phyloP scores from a whole-genome alignment of 2,329 filamentous ascomycete species.

The Fusarium papillatum region DNA sequence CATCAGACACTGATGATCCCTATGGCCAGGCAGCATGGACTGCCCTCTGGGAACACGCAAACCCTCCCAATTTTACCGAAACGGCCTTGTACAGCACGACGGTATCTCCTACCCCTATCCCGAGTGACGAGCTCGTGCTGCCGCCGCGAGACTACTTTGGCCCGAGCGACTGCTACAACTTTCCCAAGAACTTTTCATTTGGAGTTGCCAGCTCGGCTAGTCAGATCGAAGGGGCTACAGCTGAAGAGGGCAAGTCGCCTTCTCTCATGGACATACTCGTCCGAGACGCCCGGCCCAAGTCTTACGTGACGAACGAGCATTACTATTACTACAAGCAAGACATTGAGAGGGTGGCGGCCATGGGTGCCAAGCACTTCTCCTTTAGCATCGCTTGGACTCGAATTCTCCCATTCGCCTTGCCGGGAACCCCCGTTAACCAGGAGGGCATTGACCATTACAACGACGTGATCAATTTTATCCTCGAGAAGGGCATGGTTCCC shows the following conservation, averaged over 20 bases:
- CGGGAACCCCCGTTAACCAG: slow-evolving; percentile 64
- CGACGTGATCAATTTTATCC: slow-evolving; percentile 63
- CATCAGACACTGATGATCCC: slow-evolving; percentile 45
- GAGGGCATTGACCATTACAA: slow-evolving; percentile 66
- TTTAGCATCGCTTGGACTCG: slow-evolving; percentile 67
- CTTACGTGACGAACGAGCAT: slow-evolving; percentile 60
- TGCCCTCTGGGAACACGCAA: slow-evolving; percentile 49
- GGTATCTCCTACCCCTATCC: slow-evolving; percentile 66
- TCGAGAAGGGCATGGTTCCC: slow-evolving; percentile 64
- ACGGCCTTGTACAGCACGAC: slow-evolving; percentile 57
- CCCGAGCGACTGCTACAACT: slow-evolving; percentile 61
- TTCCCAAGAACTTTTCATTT: slow-evolving; percentile 61
- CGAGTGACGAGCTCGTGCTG: slow-evolving; percentile 66
- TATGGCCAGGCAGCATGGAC: slow-evolving; percentile 50
- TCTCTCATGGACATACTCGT: slow-evolving; percentile 58
- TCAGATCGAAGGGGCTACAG: slow-evolving; percentile 61
- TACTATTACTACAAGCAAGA: slow-evolving; percentile 71
- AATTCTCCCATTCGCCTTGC: slow-evolving; percentile 64
- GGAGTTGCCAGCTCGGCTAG: slow-evolving; percentile 63
- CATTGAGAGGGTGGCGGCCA: slow-evolving; percentile 64
- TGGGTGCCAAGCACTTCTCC: slow-evolving; percentile 65
- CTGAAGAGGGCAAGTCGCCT: slow-evolving; percentile 58
- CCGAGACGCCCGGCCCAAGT: slow-evolving; percentile 40
- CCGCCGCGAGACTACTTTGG: slow-evolving; percentile 66
- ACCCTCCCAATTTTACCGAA: slow-evolving; percentile 51